A percentile compares a stretch with the other conserved stretches of the same genome.
Evolutionary conservation across 176 grass and related monocot genomes (phyloP).

Genomic region (Hsuehochloa calcarea): DNA sequence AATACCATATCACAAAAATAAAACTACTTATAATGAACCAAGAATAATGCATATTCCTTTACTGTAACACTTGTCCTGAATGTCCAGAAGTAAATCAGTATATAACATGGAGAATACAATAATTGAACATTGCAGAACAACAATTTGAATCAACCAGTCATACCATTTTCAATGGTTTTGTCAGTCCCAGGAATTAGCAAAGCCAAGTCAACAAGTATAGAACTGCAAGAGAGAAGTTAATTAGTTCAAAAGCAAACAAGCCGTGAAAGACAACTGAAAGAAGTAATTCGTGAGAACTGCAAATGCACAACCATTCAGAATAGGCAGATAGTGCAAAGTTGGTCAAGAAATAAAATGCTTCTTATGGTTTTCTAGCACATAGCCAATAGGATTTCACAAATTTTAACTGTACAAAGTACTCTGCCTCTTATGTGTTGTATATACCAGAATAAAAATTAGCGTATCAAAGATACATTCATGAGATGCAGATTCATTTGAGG

Average conservation of each 20-base stretch:
- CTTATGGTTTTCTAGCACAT: not conserved
- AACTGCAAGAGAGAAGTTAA: slow-evolving; percentile 30
- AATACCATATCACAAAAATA: not conserved
- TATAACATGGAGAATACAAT: slow-evolving; percentile 6
- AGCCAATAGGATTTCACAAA: slow-evolving; percentile 3
- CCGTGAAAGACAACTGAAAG: slow-evolving; percentile 5
- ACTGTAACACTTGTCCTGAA: not conserved
- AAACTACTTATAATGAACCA: not conserved
- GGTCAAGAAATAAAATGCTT: slow-evolving; percentile 1
- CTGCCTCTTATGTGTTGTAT: not conserved
- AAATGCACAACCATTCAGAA: not conserved
- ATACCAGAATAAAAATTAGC: not conserved
- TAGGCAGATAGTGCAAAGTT: not conserved
- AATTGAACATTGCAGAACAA: not conserved
- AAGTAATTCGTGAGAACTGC: not conserved
- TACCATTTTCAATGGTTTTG: slow-evolving; percentile 47
- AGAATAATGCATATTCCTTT: not conserved
- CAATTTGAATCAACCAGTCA: not conserved
- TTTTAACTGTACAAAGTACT: not conserved
- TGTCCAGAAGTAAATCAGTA: not conserved
- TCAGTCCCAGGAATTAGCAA: slow-evolving; percentile 20
- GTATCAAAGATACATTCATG: not conserved
- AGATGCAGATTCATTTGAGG: not conserved
- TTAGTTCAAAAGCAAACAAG: slow-evolving; percentile 12
- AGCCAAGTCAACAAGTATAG: not conserved